These are phyloP conservation scores for Panicum virgatum DNA, from an alignment of 202 grass and related monocot species.

Conservation along the genomic window DNA sequence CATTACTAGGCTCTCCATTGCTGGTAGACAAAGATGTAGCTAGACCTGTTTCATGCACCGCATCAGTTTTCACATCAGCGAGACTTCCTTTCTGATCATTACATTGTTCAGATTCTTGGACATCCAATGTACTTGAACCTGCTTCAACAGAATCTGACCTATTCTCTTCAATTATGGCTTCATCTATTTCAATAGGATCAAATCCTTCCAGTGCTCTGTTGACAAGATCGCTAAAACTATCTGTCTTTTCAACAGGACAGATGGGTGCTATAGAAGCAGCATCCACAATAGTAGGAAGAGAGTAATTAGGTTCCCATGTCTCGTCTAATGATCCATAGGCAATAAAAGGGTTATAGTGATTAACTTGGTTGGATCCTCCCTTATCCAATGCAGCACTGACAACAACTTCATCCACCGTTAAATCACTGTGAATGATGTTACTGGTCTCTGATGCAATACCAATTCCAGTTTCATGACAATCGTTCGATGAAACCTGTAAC, in stretches of 20 bases:
- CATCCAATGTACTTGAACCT: conserved; percentile 28
- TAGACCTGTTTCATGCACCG: background rate
- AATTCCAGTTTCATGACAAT: conserved; percentile 36
- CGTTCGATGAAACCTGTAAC: conserved; percentile 46
- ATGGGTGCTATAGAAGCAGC: conserved; percentile 31
- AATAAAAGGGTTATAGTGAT: conserved; percentile 54
- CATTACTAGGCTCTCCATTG: conserved; percentile 9
- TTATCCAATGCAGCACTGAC: conserved; percentile 6
- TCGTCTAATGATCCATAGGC: conserved; percentile 55
- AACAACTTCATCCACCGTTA: conserved; percentile 31
- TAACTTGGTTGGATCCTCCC: conserved; percentile 41
- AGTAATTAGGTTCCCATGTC: conserved; percentile 48
- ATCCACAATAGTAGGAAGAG: conserved; percentile 32
- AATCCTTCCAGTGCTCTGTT: conserved; percentile 32
- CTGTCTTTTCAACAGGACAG: conserved; percentile 52
- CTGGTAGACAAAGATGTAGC: conserved; percentile 16
- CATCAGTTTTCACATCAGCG: background rate
- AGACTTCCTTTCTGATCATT: conserved; percentile 24
- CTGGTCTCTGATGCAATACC: conserved; percentile 22
- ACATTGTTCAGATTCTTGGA: conserved; percentile 35
- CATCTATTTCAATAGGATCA: conserved; percentile 33
- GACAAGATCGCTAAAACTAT: conserved; percentile 61
- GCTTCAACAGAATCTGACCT: conserved; percentile 32
- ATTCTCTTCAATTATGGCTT: conserved; percentile 44
- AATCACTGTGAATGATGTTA: conserved; percentile 34